phyloP scores from a whole-genome alignment of 495 filamentous ascomycete genomes.

The Trichodelitschia bisporula region DNA sequence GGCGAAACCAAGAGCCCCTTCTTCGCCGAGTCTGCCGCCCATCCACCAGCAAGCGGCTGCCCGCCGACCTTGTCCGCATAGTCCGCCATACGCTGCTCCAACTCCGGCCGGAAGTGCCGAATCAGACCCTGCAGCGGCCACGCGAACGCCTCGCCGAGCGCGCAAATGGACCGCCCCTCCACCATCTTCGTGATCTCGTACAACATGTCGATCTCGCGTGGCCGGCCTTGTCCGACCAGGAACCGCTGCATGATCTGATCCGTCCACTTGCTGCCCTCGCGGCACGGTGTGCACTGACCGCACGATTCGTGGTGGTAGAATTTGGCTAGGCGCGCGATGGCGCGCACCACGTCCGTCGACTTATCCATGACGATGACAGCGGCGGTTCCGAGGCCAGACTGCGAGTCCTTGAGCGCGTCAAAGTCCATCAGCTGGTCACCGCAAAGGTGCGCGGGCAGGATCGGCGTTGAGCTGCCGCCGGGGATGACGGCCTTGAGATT shows the following conservation, averaged over 20 bases:
- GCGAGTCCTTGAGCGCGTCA: constrained; percentile 90
- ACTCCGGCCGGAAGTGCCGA: constrained; percentile 85
- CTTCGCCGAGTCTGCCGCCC: constrained; percentile 47
- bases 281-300: constrained; percentile 94
- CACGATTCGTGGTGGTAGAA: constrained; percentile 98
- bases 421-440: constrained; percentile 98
- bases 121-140: constrained; percentile 98
- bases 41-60: constrained; percentile 61
- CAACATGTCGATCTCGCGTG: constrained; percentile 94
- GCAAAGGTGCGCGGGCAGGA: constrained; percentile 66
- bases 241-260: constrained; percentile 96
- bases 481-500: constrained; percentile 89
- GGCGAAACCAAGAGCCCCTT: constrained; percentile 72
- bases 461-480: constrained; percentile 87
- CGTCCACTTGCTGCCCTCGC: constrained; percentile 94
- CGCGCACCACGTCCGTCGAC: constrained; percentile 80
- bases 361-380: constrained; percentile 99
- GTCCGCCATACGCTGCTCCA: constrained; percentile 67
- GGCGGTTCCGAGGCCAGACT: constrained; percentile 91
- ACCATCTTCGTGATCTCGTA: constrained; percentile 98
- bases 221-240: constrained; percentile 66
- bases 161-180: constrained; percentile 96
- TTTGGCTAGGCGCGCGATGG: constrained; percentile 72
- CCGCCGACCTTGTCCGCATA: constrained; percentile 45
- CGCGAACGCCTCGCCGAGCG: constrained; percentile 89